phyloP scores from a whole-genome alignment of 768 basidiomycete species.

The Chiua virens region DNA sequence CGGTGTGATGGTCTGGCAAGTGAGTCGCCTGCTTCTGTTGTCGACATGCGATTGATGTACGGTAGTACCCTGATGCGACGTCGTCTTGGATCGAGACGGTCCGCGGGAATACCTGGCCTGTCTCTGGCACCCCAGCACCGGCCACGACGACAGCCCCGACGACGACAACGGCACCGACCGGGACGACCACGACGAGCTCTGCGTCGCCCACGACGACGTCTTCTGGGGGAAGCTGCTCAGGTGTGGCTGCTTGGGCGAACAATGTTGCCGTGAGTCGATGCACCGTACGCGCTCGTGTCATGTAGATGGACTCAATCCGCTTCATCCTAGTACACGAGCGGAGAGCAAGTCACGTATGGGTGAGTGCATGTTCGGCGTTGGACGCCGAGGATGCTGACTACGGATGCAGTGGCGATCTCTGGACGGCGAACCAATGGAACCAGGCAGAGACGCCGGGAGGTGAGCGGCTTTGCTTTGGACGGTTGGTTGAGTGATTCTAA shows the following conservation, averaged over 20 bases:
- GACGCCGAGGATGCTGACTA: background rate
- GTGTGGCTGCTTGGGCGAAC: conserved; percentile 44
- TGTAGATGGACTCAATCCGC: background rate
- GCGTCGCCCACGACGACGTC: conserved; percentile 22
- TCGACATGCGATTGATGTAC: background rate
- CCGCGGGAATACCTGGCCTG: conserved; percentile 38
- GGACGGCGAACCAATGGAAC: conserved; percentile 51
- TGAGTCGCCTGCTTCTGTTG: conserved; percentile 6
- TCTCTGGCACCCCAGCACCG: conserved; percentile 3
- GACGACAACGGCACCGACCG: background rate
- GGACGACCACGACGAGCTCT: background rate
- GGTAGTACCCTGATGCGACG: no score
- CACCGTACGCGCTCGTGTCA: no score
- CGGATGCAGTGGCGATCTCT: conserved; percentile 42
- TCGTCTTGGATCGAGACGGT: conserved; percentile 44
- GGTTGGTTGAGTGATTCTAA: background rate
- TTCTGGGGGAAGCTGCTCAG: conserved; percentile 37
- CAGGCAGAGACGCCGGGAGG: conserved; percentile 37
- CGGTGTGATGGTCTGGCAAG: conserved; percentile 46
- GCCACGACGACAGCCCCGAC: background rate
- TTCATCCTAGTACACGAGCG: conserved; percentile 40
- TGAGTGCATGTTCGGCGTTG: conserved; percentile 17
- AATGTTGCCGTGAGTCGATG: conserved; percentile 35
- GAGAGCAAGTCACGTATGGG: conserved; percentile 43
- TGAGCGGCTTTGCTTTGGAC: background rate